Base-by-base conservation (phyloP, 1,284 basidiomycete species). In the Pseudozyma hubeiensis region DNA sequence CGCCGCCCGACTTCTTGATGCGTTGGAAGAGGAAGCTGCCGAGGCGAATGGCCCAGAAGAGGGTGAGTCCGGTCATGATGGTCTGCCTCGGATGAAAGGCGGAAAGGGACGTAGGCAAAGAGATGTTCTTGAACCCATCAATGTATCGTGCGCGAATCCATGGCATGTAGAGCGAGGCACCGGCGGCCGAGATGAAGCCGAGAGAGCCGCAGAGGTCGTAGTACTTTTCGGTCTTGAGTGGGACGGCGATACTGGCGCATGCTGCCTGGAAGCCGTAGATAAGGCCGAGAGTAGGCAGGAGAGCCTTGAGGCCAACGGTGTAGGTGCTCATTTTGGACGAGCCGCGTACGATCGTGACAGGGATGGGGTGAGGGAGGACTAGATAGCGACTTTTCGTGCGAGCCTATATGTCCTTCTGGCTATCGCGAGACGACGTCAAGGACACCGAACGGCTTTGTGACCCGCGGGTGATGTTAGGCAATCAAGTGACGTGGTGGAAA, bases 141-240 rank as follows among this genome's bases (percentile, higher is more conserved):
- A 75, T 11, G 47, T 64, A 69, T 4, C 65, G 72, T 11, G 70
- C 69, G 3, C 66, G 53, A 35, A 69, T 57, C 70, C 65, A 74
- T 13, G 64, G 65, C 67, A 88, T 90, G 77, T 90, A 90, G 16
- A 91, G 84, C 16, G 90, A 91, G 14, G 90, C 74, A 35, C 88
- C 85, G 3, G 89, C 88, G 0, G 90, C 89, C 4, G 89, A 88
- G 33, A 91, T 81, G 86, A 90, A 92, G n/a, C 91, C 91, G 7
- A 89, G 69, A 3, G 90, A 87, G 14, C 91, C 91, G 49, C 68
- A 78, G 7, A 81, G 70, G 55, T 81, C 79, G 60, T 81, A 81
- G 70, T 77, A 81, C 66, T 73, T 70, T 56, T 78, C 75, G 14
- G 78, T 77, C 65, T 77, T 77, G 54, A 69, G 54, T 3, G 72